Conservation (phyloP, 169 alveolate genomes). For the Plasmodium ovale region DNA sequence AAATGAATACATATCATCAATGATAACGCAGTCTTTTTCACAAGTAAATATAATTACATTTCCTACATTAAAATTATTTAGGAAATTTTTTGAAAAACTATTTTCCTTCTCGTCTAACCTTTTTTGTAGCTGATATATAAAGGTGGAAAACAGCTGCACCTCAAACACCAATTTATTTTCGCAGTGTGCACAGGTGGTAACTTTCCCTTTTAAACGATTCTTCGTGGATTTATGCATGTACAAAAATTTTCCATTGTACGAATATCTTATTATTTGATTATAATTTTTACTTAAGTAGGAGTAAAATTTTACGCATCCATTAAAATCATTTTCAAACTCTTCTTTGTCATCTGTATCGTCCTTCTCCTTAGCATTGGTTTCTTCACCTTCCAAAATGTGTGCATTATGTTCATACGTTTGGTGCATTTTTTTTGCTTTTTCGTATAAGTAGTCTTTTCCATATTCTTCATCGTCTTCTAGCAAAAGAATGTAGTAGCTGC, state of each 20-base stretch:
- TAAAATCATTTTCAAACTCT: constrained; percentile 68
- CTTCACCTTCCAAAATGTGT: constrained; percentile 27
- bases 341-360: constrained; percentile 28
- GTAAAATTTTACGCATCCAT: constrained; percentile 73
- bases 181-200: constrained; percentile 39
- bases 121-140: constrained; percentile 55
- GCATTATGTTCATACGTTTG: constrained; percentile 57
- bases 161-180: constrained; percentile 49
- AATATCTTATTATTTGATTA: constrained; percentile 73
- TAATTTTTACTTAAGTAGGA: constrained; percentile 70
- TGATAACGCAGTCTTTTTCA: constrained; percentile 60
- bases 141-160: constrained; percentile 64
- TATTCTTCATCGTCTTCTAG: constrained; percentile 72
- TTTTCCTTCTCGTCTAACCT: constrained; percentile 19
- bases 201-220: constrained; percentile 13
- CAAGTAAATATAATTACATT: constrained; percentile 66
- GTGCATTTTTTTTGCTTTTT: constrained; percentile 65
- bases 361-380: not conserved
- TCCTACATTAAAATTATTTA: constrained; percentile 73
- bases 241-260: constrained; percentile 61
- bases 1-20: constrained; percentile 65
- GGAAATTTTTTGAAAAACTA: constrained; percentile 3
- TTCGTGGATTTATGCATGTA: constrained; percentile 59
- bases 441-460: constrained; percentile 68
- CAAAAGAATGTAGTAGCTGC: constrained; percentile 42